A percentile compares a stretch with the other conserved stretches of the same genome.
These are phyloP conservation scores for Cubamyces lactineus DNA, from an alignment of 768 basidiomycete species.

Conservation along the genomic window DNA sequence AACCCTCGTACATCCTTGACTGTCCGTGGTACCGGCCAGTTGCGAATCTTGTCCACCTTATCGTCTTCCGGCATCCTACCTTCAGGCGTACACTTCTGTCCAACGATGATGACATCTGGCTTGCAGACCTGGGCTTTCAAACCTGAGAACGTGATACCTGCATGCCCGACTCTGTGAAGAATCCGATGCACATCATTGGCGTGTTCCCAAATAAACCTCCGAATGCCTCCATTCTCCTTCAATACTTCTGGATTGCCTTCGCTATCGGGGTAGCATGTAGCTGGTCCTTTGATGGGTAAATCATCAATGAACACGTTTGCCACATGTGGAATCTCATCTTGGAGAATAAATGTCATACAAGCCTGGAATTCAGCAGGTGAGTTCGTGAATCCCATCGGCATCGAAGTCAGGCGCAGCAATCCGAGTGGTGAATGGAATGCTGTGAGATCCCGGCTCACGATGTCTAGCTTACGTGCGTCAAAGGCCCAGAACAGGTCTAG, in stretches of 20 bases:
- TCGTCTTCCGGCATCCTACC: conserved; percentile 19
- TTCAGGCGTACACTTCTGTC: conserved; percentile 15
- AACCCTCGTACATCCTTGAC: conserved; percentile 26
- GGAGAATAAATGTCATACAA: conserved; percentile 27
- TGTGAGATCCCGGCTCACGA: conserved; percentile 20
- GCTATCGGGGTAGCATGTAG: conserved; percentile 17
- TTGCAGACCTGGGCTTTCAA: conserved; percentile 7
- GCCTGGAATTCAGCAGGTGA: conserved; percentile 29
- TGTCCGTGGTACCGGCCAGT: conserved; percentile 16
- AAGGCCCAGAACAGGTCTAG: conserved; percentile 24
- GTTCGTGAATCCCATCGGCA: conserved; percentile 30
- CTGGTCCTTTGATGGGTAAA: conserved; percentile 27
- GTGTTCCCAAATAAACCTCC: conserved; percentile 30
- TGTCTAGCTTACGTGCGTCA: conserved; percentile 20
- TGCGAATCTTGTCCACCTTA: conserved; percentile 17
- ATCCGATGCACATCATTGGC: conserved; percentile 1
- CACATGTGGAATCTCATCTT: conserved; percentile 28
- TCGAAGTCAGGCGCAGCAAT: conserved; percentile 6
- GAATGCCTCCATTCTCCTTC: conserved; percentile 20
- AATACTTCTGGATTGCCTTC: conserved; percentile 12
- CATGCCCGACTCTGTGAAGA: conserved; percentile 21
- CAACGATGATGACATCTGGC: conserved; percentile 16
- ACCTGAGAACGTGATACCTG: conserved; percentile 22
- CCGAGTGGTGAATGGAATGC: conserved; percentile 15
- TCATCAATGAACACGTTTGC: conserved; percentile 27